Evolutionary conservation across 2,329 filamentous ascomycete species (phyloP).

Genomic region (Pseudogymnoascus destructans): DNA sequence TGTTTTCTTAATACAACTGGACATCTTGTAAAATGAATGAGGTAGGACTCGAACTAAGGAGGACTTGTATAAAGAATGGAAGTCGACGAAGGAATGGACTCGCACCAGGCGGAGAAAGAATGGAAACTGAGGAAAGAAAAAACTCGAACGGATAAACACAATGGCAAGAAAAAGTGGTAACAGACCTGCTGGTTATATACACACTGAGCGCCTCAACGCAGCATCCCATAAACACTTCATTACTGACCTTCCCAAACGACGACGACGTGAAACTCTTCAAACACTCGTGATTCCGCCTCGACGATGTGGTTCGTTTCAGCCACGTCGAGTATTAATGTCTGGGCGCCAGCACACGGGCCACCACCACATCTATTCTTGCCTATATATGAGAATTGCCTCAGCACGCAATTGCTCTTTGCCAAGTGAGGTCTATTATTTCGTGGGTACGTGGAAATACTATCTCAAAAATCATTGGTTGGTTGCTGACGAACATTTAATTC

Average conservation of each 20-base stretch:
- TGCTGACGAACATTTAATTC: background rate
- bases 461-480: background rate
- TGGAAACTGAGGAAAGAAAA: background rate
- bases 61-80: background rate
- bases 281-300: background rate
- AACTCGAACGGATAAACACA: background rate
- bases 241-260: background rate
- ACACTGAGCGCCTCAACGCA: background rate
- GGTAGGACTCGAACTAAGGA: background rate
- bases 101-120: conserved; percentile 5
- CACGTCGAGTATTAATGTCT: background rate
- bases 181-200: background rate
- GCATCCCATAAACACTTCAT: background rate
- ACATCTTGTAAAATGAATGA: background rate
- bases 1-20: background rate
- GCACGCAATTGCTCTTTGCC: background rate
- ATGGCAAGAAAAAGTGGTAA: background rate
- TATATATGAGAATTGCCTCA: background rate
- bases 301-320: conserved; percentile 1
- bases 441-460: background rate
- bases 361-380: background rate
- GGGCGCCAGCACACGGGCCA: background rate
- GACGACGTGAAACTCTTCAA: conserved; percentile 2
- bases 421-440: background rate
- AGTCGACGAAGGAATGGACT: background rate